phyloP scores from a whole-genome alignment of 2,329 filamentous ascomycete genomes.

The Dothideomycetes sp. region DNA sequence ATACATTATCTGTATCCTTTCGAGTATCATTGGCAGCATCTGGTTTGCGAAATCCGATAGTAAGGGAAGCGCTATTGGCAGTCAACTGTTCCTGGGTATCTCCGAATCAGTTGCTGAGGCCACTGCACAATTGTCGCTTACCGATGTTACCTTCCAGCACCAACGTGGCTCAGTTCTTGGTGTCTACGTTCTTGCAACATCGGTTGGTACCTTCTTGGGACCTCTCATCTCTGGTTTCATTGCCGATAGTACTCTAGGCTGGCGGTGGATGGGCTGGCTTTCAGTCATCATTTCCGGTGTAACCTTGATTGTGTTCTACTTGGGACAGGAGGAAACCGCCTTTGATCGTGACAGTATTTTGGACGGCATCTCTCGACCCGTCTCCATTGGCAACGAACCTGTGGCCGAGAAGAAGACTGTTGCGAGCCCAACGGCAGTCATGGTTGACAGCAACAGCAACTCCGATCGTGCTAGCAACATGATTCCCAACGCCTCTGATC shows the following conservation, averaged over 20 bases:
- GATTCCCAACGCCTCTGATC: conserved; percentile 6
- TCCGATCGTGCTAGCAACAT: conserved; percentile 7
- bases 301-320: conserved; percentile 41
- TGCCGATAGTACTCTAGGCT: conserved; percentile 37
- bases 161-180: conserved; percentile 46
- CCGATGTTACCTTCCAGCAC: conserved; percentile 51
- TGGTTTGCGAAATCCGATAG: conserved; percentile 43
- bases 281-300: conserved; percentile 41
- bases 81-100: conserved; percentile 49
- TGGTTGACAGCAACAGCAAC: neutral
- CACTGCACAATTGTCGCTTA: conserved; percentile 47
- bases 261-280: conserved; percentile 48
- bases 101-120: conserved; percentile 50
- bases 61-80: conserved; percentile 42
- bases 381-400: neutral
- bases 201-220: conserved; percentile 48
- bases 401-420: conserved; percentile 8
- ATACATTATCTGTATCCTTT: conserved; percentile 45
- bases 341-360: conserved; percentile 28
- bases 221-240: conserved; percentile 46
- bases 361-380: conserved; percentile 6
- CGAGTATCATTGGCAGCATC: conserved; percentile 42
- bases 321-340: conserved; percentile 45
- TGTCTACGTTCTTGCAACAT: conserved; percentile 47
- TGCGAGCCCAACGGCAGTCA: conserved; percentile 2